Percentiles rank a stretch among this genome's conserved stretches.
Conservation (phyloP, 345 rosid genomes). For the Eutrema japonicum region DNA sequence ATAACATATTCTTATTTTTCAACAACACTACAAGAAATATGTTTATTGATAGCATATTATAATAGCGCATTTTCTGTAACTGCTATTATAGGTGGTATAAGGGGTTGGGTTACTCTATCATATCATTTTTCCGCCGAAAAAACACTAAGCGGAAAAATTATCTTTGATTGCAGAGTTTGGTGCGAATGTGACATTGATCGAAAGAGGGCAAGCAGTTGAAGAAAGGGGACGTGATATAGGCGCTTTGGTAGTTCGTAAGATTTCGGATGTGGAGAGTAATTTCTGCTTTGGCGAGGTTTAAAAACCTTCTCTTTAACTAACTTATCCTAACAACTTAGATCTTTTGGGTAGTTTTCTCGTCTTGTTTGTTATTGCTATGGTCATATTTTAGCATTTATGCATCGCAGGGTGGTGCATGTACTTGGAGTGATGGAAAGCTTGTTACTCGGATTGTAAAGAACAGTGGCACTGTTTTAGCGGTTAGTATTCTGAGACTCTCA, state of each 20-base stretch:
- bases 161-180: slow-evolving; percentile 68
- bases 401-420: slow-evolving; percentile 99
- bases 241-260: slow-evolving; percentile 73
- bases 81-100: too few species aligned
- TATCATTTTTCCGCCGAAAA: too few species aligned
- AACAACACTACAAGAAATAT: too few species aligned
- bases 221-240: slow-evolving; percentile 95
- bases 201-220: slow-evolving; percentile 96
- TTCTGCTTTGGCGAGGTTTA: slow-evolving; percentile 98
- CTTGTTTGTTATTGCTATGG: slow-evolving; percentile 13
- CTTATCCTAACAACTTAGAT: not conserved
- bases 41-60: too few species aligned
- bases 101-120: too few species aligned
- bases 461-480: slow-evolving; percentile 80
- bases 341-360: not conserved
- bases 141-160: too few species aligned
- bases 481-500: slow-evolving; percentile 43
- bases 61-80: too few species aligned
- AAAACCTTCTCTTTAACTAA: slow-evolving; percentile 27
- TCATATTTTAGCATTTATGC: slow-evolving; percentile 66
- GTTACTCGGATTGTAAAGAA: slow-evolving; percentile 97
- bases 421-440: slow-evolving; percentile 99
- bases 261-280: slow-evolving; percentile 84
- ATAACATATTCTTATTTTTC: too few species aligned
- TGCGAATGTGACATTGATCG: slow-evolving; percentile 88